Evolutionary conservation across 768 basidiomycete genomes (phyloP).

Genomic region (Stropharia rugosoannulata): DNA sequence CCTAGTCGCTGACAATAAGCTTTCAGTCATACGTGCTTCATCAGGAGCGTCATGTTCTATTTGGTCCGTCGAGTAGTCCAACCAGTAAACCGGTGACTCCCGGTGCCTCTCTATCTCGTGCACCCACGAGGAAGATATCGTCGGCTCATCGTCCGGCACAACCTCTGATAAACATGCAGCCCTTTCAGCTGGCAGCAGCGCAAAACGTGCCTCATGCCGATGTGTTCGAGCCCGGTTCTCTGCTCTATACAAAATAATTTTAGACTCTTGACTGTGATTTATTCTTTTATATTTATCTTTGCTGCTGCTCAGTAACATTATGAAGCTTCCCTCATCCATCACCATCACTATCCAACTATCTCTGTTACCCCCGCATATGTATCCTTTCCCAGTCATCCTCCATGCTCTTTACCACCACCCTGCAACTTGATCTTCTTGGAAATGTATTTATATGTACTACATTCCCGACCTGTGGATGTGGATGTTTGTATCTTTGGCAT

Average conservation of each 20-base stretch:
- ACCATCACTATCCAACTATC: constrained; percentile 1
- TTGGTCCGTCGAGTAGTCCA: constrained; percentile 38
- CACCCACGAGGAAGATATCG: constrained; percentile 36
- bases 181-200: constrained; percentile 27
- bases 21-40: constrained; percentile 77
- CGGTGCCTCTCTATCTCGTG: constrained; percentile 32
- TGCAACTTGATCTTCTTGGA: constrained; percentile 1
- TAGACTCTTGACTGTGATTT: constrained; percentile 17
- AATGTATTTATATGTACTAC: constrained; percentile 12
- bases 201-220: constrained; percentile 31
- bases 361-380: constrained; percentile 2
- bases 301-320: constrained; percentile 5
- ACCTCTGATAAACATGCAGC: constrained; percentile 42
- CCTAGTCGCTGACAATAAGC: constrained; percentile 3
- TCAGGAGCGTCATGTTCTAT: constrained; percentile 75
- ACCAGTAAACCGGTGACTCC: background rate
- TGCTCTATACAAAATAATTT: constrained; percentile 50
- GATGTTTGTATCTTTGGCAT: background rate
- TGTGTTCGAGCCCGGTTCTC: constrained; percentile 75
- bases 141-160: constrained; percentile 21
- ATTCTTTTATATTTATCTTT: constrained; percentile 12
- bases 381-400: background rate
- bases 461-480: background rate
- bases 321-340: background rate
- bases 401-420: background rate